phyloP scores from a whole-genome alignment of 371 early-diverging fungal species.

The Mucor plumbeus region DNA sequence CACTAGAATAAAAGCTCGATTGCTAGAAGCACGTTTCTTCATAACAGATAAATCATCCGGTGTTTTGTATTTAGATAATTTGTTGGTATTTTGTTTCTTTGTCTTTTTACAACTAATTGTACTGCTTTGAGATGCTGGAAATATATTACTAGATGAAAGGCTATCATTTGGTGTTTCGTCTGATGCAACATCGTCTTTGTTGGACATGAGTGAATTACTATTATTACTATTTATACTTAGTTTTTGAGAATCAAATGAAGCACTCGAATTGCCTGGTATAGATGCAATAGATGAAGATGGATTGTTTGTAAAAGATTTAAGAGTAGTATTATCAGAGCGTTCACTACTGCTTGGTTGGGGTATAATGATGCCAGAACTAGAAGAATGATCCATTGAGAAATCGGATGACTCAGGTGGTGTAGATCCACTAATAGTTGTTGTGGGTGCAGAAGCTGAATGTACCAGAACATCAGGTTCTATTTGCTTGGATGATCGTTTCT shows the following conservation, averaged over 20 bases:
- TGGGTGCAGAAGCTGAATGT: constrained; percentile 15
- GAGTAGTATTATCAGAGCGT: not conserved
- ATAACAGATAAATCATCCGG: constrained; percentile 53
- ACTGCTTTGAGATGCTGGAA: not conserved
- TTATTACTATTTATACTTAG: not conserved
- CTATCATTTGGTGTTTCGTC: constrained; percentile 11
- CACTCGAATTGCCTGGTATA: not conserved
- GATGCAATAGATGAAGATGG: not conserved
- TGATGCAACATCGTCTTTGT: not conserved
- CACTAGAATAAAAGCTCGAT: constrained; percentile 71
- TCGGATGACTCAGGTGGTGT: not conserved
- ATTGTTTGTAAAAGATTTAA: not conserved
- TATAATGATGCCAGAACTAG: not conserved
- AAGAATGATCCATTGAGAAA: not conserved
- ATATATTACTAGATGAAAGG: not conserved
- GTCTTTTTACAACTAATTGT: constrained; percentile 5
- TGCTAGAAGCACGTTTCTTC: constrained; percentile 71
- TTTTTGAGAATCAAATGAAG: not conserved
- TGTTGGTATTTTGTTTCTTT: constrained; percentile 9
- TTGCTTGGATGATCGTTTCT: constrained; percentile 26
- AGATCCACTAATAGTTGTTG: not conserved
- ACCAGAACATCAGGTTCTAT: not conserved
- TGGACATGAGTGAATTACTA: not conserved
- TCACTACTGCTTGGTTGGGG: constrained; percentile 7
- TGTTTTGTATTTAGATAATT: constrained; percentile 14